These are phyloP conservation scores for Lachnellula cervina DNA, from an alignment of 2,329 filamentous ascomycete genomes.

Conservation along the genomic window DNA sequence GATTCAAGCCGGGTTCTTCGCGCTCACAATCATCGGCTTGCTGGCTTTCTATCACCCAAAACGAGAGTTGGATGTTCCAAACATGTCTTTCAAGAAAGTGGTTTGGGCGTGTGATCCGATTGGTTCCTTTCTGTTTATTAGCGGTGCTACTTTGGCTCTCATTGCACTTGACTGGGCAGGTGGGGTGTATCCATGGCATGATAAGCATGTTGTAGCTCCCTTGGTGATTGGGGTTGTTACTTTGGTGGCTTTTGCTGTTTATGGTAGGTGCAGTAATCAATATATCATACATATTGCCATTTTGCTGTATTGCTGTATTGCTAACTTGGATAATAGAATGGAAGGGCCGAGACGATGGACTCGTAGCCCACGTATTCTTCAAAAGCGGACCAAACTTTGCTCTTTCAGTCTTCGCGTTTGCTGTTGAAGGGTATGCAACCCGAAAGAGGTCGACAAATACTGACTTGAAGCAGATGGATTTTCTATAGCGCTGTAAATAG, in stretches of 20 bases:
- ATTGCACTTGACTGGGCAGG: slow-evolving; percentile 44
- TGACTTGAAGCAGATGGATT: slow-evolving; percentile 39
- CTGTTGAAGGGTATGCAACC: slow-evolving; percentile 43
- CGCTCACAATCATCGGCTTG: slow-evolving; percentile 42
- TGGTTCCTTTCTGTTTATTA: slow-evolving; percentile 41
- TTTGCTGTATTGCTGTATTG: too few species aligned
- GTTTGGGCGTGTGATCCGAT: slow-evolving; percentile 46
- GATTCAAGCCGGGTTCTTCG: slow-evolving; percentile 50
- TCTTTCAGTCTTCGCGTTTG: slow-evolving; percentile 50
- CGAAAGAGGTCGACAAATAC: not conserved
- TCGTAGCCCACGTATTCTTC: slow-evolving; percentile 54
- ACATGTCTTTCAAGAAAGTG: slow-evolving; percentile 36
- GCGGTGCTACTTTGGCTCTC: slow-evolving; percentile 40
- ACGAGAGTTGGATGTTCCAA: slow-evolving; percentile 32
- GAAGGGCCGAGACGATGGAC: slow-evolving; percentile 49
- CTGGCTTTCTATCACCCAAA: slow-evolving; percentile 46
- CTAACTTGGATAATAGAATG: slow-evolving; percentile 40
- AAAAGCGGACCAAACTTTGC: slow-evolving; percentile 48
- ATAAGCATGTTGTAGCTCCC: slow-evolving; percentile 28
- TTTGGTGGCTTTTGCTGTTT: slow-evolving; percentile 30
- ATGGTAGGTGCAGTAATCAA: slow-evolving; percentile 32
- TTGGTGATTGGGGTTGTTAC: slow-evolving; percentile 30
- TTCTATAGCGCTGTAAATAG: slow-evolving; percentile 51
- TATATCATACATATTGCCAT: not conserved
- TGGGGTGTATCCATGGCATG: slow-evolving; percentile 36